Evolutionary conservation across 2,329 filamentous ascomycete genomes (phyloP).

Genomic region (Colletotrichum phormii): DNA sequence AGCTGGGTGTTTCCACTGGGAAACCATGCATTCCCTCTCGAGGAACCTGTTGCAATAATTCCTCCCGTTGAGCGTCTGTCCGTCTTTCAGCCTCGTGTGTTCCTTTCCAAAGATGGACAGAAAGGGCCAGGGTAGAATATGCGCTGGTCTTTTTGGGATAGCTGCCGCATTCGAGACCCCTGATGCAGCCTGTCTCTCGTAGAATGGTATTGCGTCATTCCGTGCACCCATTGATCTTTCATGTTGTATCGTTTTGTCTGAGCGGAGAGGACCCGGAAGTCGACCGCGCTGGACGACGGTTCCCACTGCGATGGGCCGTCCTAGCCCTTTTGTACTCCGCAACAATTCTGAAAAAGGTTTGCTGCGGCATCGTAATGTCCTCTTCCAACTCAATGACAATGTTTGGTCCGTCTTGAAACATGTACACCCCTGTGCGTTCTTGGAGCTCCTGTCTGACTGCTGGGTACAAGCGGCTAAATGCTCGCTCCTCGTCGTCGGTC

Average conservation of each 20-base stretch:
- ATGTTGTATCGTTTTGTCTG: background rate
- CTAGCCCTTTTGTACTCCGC: background rate
- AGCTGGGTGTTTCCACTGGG: too few species aligned
- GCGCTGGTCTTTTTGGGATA: too few species aligned
- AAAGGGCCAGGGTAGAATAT: too few species aligned
- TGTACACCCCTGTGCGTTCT: background rate
- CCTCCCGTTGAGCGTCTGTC: too few species aligned
- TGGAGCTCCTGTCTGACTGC: background rate
- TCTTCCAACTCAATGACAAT: background rate
- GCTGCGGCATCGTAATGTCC: background rate
- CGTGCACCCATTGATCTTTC: background rate
- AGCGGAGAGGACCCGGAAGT: background rate
- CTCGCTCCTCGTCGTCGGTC: background rate
- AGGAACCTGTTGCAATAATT: too few species aligned
- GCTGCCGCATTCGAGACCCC: too few species aligned
- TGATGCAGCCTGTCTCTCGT: background rate
- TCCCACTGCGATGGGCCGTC: background rate
- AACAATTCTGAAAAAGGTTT: background rate
- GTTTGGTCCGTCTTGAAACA: background rate
- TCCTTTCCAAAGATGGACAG: too few species aligned
- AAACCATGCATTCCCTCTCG: too few species aligned
- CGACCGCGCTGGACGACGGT: background rate
- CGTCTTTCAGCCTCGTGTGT: too few species aligned
- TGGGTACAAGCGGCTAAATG: background rate
- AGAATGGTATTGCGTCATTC: too few species aligned